Evolutionary conservation across 2,329 filamentous ascomycete genomes (phyloP).

Genomic region (Myriosclerotinia duriaeana): DNA sequence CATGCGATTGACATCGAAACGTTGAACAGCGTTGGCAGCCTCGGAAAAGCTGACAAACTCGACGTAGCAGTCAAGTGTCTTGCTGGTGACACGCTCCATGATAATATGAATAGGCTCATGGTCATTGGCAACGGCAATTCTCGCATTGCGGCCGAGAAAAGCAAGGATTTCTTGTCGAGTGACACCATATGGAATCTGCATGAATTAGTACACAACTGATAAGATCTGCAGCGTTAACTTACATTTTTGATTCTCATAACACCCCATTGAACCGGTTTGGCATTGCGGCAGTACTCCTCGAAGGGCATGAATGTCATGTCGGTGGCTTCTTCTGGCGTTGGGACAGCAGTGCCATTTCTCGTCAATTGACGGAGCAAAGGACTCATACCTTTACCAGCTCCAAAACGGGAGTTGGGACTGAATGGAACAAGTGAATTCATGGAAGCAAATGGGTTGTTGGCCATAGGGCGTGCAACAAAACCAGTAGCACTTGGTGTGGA

Average conservation of each 20-base stretch:
- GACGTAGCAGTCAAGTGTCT: constrained; percentile 61
- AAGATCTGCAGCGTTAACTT: constrained; percentile 29
- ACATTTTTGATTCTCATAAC: constrained; percentile 44
- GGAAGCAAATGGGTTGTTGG: constrained; percentile 26
- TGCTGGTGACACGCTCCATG: constrained; percentile 62
- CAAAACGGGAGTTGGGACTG: constrained; percentile 14
- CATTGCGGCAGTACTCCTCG: constrained; percentile 40
- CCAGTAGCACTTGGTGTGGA: not conserved
- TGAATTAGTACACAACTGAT: constrained; percentile 22
- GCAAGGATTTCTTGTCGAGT: constrained; percentile 56
- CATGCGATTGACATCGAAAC: constrained; percentile 45
- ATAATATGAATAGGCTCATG: constrained; percentile 62
- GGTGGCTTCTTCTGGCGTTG: constrained; percentile 37
- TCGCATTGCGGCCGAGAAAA: constrained; percentile 58
- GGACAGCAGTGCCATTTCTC: constrained; percentile 29
- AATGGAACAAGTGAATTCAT: constrained; percentile 19
- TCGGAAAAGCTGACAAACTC: constrained; percentile 56
- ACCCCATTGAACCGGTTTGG: constrained; percentile 36
- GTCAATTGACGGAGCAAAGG: constrained; percentile 30
- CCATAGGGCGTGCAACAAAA: constrained; percentile 9
- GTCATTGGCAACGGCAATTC: constrained; percentile 51
- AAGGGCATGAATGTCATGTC: constrained; percentile 40
- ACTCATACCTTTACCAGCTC: constrained; percentile 26
- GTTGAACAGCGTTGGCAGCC: constrained; percentile 54
- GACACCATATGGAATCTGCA: constrained; percentile 56